Evolutionary conservation across 1,284 basidiomycete species (phyloP).

Genomic region (Flammula alnicola): DNA sequence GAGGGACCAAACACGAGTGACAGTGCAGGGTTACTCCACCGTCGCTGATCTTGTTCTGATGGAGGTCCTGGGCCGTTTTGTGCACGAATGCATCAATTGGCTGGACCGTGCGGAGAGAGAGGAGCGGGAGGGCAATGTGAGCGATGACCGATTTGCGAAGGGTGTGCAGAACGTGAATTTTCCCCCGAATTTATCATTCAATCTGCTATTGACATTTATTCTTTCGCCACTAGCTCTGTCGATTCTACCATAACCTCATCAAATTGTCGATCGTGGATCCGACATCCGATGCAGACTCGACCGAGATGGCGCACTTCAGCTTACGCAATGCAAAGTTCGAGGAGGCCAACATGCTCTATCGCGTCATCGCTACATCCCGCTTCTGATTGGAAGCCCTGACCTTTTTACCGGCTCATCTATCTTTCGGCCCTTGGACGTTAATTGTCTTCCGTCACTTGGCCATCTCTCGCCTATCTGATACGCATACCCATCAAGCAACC

Average conservation of each 20-base stretch:
- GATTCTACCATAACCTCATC: slow-evolving; percentile 75
- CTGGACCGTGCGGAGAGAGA: slow-evolving; percentile 68
- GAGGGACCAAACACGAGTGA: slow-evolving; percentile 56
- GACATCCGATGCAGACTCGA: slow-evolving; percentile 62
- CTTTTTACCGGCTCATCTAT: slow-evolving; percentile 7
- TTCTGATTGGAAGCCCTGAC: no score
- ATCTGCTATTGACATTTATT: neutral
- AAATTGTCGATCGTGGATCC: slow-evolving; percentile 65
- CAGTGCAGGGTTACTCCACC: slow-evolving; percentile 49
- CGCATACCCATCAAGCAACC: slow-evolving; percentile 9
- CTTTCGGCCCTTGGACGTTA: slow-evolving; percentile 1
- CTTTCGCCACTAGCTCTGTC: slow-evolving; percentile 57
- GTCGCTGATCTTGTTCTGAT: slow-evolving; percentile 63
- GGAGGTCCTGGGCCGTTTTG: slow-evolving; percentile 70
- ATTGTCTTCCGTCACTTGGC: slow-evolving; percentile 5
- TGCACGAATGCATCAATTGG: slow-evolving; percentile 68
- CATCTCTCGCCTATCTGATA: slow-evolving; percentile 24
- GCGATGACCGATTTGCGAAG: slow-evolving; percentile 72
- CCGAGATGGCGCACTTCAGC: slow-evolving; percentile 77
- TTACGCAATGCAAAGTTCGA: slow-evolving; percentile 71
- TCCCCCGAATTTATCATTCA: neutral
- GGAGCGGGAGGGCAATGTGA: slow-evolving; percentile 64
- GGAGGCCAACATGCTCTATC: slow-evolving; percentile 74
- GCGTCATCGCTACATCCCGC: slow-evolving; percentile 50
- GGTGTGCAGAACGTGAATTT: slow-evolving; percentile 68